Evolutionary conservation across 2,329 filamentous ascomycete species (phyloP), one percentile per base, ranked within the genome.

Genomic region (Polychaeton citri): DNA sequence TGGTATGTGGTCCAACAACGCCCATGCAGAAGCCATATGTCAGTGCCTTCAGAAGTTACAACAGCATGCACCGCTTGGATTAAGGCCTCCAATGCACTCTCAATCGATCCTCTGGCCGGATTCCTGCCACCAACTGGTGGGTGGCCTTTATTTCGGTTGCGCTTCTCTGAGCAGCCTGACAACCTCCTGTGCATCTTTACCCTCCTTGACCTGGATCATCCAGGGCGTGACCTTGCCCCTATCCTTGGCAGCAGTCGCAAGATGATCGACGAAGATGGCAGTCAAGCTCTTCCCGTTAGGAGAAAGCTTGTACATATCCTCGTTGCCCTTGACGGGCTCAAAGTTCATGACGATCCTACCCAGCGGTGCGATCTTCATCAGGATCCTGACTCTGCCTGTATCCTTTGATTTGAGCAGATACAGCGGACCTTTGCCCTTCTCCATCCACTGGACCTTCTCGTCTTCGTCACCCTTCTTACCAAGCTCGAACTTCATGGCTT

Each of bases 301-400:
- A 28, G 24, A 28, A 15, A 28, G 12, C 32, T 54, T 65, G 10
- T 47, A 48, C 19, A 69, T 66, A 5, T 68, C 62, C 49, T 71
- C 72, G 5, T 30, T 59, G n/a, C 68, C 63, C 2, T 73, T 62
- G 21, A 83, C 58, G 33, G 87, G 57, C 15, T 66, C 58, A 46
- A 78, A 73, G 60, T 92, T 92, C 49, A 92, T 62, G 3, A 80
- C 71, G 32, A 88, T 65, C 26, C 79, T 72, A 12, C 84, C 84
- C 43, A 76, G 71, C 0, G 82, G 81, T 44, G 86, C 80, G n/a
- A 74, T 74, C 34, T 84, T 75, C 42, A 87, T 61, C 15, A 92
- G 61, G 32, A 90, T 62, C 28, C 84, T 74, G 3, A 77, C 71
- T 19, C 70, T 67, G 15, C 72, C 74, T 1, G 76, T 82, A 12